phyloP scores from a whole-genome alignment of 2,329 filamentous ascomycete species.

The Metarhizium brunneum region DNA sequence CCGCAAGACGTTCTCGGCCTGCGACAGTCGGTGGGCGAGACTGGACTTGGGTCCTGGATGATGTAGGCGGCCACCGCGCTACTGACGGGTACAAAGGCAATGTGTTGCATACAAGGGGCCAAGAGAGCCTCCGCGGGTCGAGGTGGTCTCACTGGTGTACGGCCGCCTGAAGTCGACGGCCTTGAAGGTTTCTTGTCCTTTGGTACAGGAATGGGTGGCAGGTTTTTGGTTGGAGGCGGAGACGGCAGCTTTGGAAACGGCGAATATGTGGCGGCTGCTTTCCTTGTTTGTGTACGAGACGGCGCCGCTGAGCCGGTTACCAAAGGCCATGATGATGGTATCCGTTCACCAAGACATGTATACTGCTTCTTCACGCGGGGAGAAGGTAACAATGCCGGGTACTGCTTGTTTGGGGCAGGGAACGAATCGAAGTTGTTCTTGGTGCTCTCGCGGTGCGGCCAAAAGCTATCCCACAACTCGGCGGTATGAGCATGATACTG shows the following conservation, averaged over 20 bases:
- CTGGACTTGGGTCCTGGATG: constrained; percentile 1
- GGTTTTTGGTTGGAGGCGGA: constrained; percentile 2
- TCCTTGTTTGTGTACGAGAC: constrained; percentile 8
- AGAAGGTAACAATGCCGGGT: constrained; percentile 21
- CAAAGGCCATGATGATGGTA: constrained; percentile 17
- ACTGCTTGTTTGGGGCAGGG: constrained; percentile 17
- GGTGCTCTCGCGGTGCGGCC: constrained; percentile 15
- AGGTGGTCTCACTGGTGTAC: constrained; percentile 18
- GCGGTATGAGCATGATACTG: constrained; percentile 35
- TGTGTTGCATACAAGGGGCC: constrained; percentile 12
- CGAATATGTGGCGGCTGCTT: constrained; percentile 26
- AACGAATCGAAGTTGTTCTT: constrained; percentile 5
- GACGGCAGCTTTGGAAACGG: constrained; percentile 28
- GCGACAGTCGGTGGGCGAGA: constrained; percentile 10
- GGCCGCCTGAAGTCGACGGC: neutral
- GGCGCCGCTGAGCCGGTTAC: constrained; percentile 10
- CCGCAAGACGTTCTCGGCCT: neutral
- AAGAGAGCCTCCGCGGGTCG: constrained; percentile 18
- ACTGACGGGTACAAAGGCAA: constrained; percentile 1
- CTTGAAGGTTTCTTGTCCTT: neutral
- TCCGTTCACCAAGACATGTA: constrained; percentile 6
- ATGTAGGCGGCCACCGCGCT: neutral
- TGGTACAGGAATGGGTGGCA: neutral
- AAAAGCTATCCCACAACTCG: constrained; percentile 44
- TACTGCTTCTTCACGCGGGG: constrained; percentile 12